phyloP scores from a whole-genome alignment of 2,329 filamentous ascomycete genomes.

The Metarhizium robertsii region DNA sequence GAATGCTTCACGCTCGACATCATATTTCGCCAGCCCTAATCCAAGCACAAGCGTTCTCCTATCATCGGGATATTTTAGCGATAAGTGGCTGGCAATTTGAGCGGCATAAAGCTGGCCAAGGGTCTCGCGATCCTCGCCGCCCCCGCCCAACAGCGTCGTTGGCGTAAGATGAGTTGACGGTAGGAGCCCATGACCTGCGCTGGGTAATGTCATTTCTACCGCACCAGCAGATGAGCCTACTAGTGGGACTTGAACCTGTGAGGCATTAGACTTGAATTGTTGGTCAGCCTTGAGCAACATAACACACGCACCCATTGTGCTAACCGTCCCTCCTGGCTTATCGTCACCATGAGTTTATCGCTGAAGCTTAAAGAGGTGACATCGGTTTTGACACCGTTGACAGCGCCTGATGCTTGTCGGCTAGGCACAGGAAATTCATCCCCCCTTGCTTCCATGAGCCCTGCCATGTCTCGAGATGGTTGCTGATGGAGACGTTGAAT shows the following conservation, averaged over 20 bases:
- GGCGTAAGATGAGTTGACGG: conserved; percentile 78
- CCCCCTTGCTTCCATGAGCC: conserved; percentile 27
- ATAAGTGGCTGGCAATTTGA: conserved; percentile 75
- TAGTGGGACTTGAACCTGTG: conserved; percentile 68
- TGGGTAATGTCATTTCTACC: conserved; percentile 50
- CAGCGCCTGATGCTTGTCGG: conserved; percentile 46
- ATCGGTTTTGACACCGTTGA: conserved; percentile 63
- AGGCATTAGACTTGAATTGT: conserved; percentile 1
- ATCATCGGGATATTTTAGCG: conserved; percentile 58
- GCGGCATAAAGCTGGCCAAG: conserved; percentile 82
- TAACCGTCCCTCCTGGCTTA: conserved; percentile 75
- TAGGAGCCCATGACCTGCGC: conserved; percentile 41
- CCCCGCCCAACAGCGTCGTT: conserved; percentile 77
- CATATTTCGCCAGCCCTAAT: conserved; percentile 44
- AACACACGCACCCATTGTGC: conserved; percentile 75
- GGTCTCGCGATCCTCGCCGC: conserved; percentile 68
- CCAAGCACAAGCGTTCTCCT: conserved; percentile 52
- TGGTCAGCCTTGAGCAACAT: background rate
- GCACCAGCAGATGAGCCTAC: conserved; percentile 54
- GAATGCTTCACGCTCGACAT: conserved; percentile 45
- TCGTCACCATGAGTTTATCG: conserved; percentile 84
- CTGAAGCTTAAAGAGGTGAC: conserved; percentile 66
- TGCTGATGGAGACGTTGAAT: conserved; percentile 4
- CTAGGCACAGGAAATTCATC: conserved; percentile 62
- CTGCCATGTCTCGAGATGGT: conserved; percentile 9